A percentile compares a stretch with the other conserved stretches of the same genome.
phyloP scores from a whole-genome alignment of 2,329 filamentous ascomycete species.

The Diaporthe sp. region DNA sequence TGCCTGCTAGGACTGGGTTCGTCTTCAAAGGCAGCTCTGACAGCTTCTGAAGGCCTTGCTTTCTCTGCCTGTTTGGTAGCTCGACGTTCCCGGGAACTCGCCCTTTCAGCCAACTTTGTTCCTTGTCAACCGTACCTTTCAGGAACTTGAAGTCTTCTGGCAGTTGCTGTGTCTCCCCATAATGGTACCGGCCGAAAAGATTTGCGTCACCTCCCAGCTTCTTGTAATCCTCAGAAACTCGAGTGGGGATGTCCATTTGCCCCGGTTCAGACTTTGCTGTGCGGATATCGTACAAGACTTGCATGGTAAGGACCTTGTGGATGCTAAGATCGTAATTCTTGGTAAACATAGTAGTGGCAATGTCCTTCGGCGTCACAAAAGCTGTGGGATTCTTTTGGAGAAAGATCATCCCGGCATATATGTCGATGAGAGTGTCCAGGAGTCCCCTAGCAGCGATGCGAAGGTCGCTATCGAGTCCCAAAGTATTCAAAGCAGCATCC shows the following conservation, averaged over 20 bases:
- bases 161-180: background rate
- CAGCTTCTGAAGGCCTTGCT: background rate
- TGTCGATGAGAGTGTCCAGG: background rate
- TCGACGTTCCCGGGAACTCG: background rate
- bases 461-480: too few species aligned
- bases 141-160: too few species aligned
- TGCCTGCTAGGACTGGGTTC: background rate
- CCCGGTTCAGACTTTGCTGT: background rate
- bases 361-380: background rate
- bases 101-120: background rate
- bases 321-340: background rate
- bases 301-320: background rate
- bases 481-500: background rate
- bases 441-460: too few species aligned
- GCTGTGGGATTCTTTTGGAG: background rate
- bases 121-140: background rate
- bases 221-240: background rate
- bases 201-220: background rate
- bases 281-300: background rate
- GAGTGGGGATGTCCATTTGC: background rate
- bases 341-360: background rate
- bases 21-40: background rate
- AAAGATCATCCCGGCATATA: background rate
- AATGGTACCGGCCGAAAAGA: too few species aligned
- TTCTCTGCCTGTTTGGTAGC: too few species aligned